Evolutionary conservation across 176 grass and related monocot genomes (phyloP), one percentile per base, ranked within the genome.

Genomic region (Avena atlantica): DNA sequence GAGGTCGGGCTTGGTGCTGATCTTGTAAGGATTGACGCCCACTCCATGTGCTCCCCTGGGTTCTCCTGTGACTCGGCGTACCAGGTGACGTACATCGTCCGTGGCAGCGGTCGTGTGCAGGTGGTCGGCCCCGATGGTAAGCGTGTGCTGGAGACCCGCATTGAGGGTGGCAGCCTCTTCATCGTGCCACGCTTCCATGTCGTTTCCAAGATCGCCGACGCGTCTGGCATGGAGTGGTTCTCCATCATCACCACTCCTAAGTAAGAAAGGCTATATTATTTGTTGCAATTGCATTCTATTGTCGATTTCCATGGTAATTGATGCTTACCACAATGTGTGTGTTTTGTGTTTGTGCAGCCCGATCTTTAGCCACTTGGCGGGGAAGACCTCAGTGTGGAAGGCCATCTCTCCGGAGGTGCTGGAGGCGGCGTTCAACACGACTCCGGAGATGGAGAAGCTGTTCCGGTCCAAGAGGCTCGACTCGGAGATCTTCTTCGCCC

Each of bases 201-300:
- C 5, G 40, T 42, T 42, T 42, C 94, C 5, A 94, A 97, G 88
- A 97, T 97, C 21, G 92, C 94, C 4, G 94, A 92, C 12, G 87
- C 79, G 8, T 79, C 85, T 1, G 94, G 94, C 36, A 23, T 97
- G 85, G 88, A 93, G 57, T 97, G 94, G 94, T 97, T 97, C 88
- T 97, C 94, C 42, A 97, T 97, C 55, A 97, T 97, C 83, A 90
- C 92, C 44, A 94, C 94, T 0, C 92, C 94, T 0, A 90, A 94
- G 93, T 95, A 92, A 85, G 31, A 76, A 16, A 9, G 42, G 0
- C 24, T 15, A 66, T 66, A 15, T 48, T 14, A 13, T 17, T 14
- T 42, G 8, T 23, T 25, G 8, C 1, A 40, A 64, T 63, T 58
- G 25, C 55, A 15, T 15, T 66, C 5, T 31, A 15, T 31, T 2